Conservation (phyloP, 768 basidiomycete genomes). For the Psilocybe cubensis region DNA sequence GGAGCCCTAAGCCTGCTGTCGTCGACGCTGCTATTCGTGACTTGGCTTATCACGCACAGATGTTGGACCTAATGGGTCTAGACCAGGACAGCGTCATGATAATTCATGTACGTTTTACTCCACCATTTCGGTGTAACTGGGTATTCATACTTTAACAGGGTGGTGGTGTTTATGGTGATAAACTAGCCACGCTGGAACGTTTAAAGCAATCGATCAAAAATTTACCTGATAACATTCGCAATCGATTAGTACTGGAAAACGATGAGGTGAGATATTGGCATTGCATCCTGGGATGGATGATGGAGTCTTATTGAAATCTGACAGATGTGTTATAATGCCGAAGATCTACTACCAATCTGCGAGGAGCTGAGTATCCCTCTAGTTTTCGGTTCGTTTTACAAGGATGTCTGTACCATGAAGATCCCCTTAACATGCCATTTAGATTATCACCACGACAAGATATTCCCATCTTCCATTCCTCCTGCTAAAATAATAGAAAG, state of each 20-base stretch:
- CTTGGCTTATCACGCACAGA: constrained; percentile 84
- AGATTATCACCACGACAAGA: constrained; percentile 85
- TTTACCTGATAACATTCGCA: constrained; percentile 65
- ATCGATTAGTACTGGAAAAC: constrained; percentile 88
- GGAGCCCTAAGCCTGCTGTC: constrained; percentile 76
- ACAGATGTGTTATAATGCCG: constrained; percentile 83
- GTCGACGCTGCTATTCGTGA: constrained; percentile 79
- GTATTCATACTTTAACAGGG: constrained; percentile 44
- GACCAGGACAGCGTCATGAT: constrained; percentile 89
- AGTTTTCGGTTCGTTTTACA: constrained; percentile 52
- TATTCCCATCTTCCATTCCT: constrained; percentile 64
- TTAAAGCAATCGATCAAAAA: constrained; percentile 71
- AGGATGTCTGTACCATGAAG: neutral
- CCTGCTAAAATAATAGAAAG: constrained; percentile 71
- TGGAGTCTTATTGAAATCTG: neutral
- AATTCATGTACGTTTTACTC: constrained; percentile 59
- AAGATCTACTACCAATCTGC: constrained; percentile 86
- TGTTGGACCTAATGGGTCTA: constrained; percentile 84
- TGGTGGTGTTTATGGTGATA: constrained; percentile 85
- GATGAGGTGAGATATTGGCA: constrained; percentile 68
- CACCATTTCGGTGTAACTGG: neutral
- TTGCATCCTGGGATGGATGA: neutral
- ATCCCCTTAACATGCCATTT: neutral
- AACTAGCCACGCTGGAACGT: constrained; percentile 66
- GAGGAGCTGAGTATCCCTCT: constrained; percentile 81